A percentile compares a stretch with the other conserved stretches of the same genome.
phyloP scores from a whole-genome alignment of 108 stramenopile genomes.

The Cyclostephanos invisitatus region DNA sequence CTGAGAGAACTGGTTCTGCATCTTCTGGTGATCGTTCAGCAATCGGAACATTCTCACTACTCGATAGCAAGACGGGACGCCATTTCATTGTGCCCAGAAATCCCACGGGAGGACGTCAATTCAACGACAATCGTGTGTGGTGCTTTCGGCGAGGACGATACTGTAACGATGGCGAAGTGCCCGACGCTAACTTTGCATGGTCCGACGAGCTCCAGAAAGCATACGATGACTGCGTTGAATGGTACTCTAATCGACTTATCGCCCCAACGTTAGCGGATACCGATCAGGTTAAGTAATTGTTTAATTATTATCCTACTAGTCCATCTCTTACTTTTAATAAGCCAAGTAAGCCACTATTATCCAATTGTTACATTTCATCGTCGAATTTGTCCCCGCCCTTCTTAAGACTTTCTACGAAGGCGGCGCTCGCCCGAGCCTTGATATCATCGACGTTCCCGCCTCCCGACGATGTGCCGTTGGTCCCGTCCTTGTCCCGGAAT shows the following conservation, averaged over 20 bases:
- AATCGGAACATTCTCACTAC: conserved; percentile 80
- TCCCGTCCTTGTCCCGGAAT: conserved; percentile 14
- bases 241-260: conserved; percentile 4
- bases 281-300: neutral
- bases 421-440: conserved; percentile 46
- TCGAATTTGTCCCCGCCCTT: conserved; percentile 13
- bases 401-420: conserved; percentile 46
- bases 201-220: conserved; percentile 77
- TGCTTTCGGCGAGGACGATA: conserved; percentile 87
- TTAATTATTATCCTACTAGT: no score
- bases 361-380: conserved; percentile 1
- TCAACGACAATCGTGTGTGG: conserved; percentile 83
- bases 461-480: neutral
- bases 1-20: conserved; percentile 37
- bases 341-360: neutral
- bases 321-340: no score
- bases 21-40: conserved; percentile 32
- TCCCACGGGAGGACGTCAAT: conserved; percentile 79
- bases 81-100: conserved; percentile 84
- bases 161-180: conserved; percentile 71
- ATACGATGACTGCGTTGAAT: conserved; percentile 64
- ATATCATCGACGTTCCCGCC: conserved; percentile 40
- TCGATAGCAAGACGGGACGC: conserved; percentile 75
- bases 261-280: neutral
- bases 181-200: conserved; percentile 85